phyloP scores from a whole-genome alignment of 2,329 filamentous ascomycete genomes.

The Fusarium lateritium region DNA sequence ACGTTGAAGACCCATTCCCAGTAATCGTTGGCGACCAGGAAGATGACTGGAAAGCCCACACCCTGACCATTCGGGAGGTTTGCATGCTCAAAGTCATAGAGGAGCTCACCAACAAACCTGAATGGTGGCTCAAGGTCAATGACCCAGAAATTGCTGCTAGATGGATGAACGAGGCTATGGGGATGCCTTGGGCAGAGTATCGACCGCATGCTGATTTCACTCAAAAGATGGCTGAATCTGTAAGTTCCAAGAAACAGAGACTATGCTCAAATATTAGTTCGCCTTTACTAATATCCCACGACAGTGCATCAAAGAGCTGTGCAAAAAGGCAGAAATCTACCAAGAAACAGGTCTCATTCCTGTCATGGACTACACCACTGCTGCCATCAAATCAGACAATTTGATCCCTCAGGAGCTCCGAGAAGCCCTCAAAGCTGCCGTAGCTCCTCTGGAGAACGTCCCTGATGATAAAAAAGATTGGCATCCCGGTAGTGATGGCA shows the following conservation, averaged over 20 bases:
- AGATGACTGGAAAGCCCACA: slow-evolving; percentile 45
- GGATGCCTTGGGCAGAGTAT: slow-evolving; percentile 50
- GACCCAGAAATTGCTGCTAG: slow-evolving; percentile 46
- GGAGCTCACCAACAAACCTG: slow-evolving; percentile 54
- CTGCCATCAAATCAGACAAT: slow-evolving; percentile 56
- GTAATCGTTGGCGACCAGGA: slow-evolving; percentile 26
- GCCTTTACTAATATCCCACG: slow-evolving; percentile 4
- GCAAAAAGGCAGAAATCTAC: slow-evolving; percentile 53
- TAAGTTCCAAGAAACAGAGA: slow-evolving; percentile 29
- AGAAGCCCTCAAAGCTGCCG: slow-evolving; percentile 59
- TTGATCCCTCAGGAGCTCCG: slow-evolving; percentile 46
- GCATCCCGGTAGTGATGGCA: slow-evolving; percentile 40
- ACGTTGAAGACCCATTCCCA: slow-evolving; percentile 39
- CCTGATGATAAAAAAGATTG: slow-evolving; percentile 60
- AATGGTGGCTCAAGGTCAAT: slow-evolving; percentile 54
- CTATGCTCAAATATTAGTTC: not conserved
- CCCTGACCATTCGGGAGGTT: slow-evolving; percentile 50
- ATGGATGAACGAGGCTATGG: slow-evolving; percentile 51
- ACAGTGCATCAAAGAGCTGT: slow-evolving; percentile 54
- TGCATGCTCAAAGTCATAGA: slow-evolving; percentile 55
- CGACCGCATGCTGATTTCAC: slow-evolving; percentile 49
- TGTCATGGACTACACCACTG: slow-evolving; percentile 52
- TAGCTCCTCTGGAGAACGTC: slow-evolving; percentile 65
- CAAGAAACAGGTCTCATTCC: slow-evolving; percentile 53
- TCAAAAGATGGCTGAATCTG: slow-evolving; percentile 50